Percentiles rank a stretch among this genome's conserved stretches.
Evolutionary conservation across 73 alveolate genomes (phyloP).

Genomic region (Loxodes magnus): DNA sequence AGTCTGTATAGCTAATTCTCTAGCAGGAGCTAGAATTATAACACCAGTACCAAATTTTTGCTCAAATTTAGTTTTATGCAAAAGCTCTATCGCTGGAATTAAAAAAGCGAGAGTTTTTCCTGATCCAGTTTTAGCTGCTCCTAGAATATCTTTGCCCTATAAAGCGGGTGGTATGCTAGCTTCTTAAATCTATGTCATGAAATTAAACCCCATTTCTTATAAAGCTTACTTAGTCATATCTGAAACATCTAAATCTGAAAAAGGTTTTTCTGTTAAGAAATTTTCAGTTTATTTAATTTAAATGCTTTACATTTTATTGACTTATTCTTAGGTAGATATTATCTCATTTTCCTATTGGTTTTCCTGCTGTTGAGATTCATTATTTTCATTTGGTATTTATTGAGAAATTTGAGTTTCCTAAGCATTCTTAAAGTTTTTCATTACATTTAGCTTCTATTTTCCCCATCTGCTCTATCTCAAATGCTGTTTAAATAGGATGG

Average conservation of each 20-base stretch:
- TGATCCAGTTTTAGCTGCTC: slow-evolving; percentile 98
- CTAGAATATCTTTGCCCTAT: slow-evolving; percentile 90
- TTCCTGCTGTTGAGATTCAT: too few relatives aligned
- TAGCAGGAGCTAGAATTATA: slow-evolving; percentile 93
- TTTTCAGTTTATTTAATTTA: too few relatives aligned
- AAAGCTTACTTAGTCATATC: slow-evolving; percentile 58
- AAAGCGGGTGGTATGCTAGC: slow-evolving; percentile 79
- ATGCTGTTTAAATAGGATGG: too few relatives aligned
- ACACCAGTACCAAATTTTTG: slow-evolving; percentile 87
- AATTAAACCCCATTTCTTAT: slow-evolving; percentile 55
- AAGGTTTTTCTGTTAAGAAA: too few relatives aligned
- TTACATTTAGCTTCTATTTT: too few relatives aligned
- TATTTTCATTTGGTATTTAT: too few relatives aligned
- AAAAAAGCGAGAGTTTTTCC: slow-evolving; percentile 98
- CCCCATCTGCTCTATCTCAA: too few relatives aligned
- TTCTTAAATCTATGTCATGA: slow-evolving; percentile 76
- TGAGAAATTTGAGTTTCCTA: too few relatives aligned
- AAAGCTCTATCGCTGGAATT: slow-evolving; percentile 92
- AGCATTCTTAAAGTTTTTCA: too few relatives aligned
- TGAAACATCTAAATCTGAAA: slow-evolving; percentile 56
- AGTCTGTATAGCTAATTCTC: slow-evolving; percentile 96
- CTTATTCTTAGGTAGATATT: too few relatives aligned
- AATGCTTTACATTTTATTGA: too few relatives aligned
- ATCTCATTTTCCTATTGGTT: too few relatives aligned
- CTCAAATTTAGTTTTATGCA: slow-evolving; percentile 70